Base-by-base conservation (phyloP, 2,329 filamentous ascomycete species). In the Fusarium haematococcum region DNA sequence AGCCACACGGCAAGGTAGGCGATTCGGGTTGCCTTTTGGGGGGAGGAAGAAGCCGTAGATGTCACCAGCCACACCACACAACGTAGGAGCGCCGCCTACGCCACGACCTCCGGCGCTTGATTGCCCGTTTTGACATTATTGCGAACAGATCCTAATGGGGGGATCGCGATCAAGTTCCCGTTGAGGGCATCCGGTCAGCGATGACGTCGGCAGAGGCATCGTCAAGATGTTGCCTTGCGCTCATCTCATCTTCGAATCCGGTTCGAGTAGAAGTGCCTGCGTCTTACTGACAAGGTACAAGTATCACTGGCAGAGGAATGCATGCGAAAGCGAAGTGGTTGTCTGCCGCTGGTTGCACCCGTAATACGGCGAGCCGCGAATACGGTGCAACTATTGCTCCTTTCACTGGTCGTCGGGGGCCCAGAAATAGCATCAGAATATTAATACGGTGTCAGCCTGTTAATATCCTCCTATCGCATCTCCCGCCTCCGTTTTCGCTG, bases 391-490 rank as follows among this genome's bases (percentile, higher is more conserved):
- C 39, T 61, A 35, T 16, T 14, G 35, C 39, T 25, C 35, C 35
- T 18, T 43, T 43, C 41, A 65, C 45, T 52, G 54, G 35, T 25
- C 41, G 23, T 35, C 20, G 3, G 20, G 11, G 7, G 32, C 56
- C 73, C 63, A 75, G 66, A 63, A 75, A 75, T 75, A 75, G 72
- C 56, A 73, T 62, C 72, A 66, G 33, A 64, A 67, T 52, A 39
- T 45, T 58, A 45, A 62, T 57, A 66, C 71, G 65, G 71, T 64
- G 43, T 37, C 52, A 58, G 48, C 35, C 41, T 61, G 52, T 23
- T 37, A 37, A 67, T 37, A 41, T 56, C 48, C 37, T 71, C 68
- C 58, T 63, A 63, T 73, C 56, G 59, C 23, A 35, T 57, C 54
- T 33, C 37, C 32, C 30, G 59, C 58, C 20, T 57, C 48, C 60